Evolutionary conservation across 768 basidiomycete genomes (phyloP), one percentile per base, ranked within the genome.

Genomic region (Leccinum boreale): DNA sequence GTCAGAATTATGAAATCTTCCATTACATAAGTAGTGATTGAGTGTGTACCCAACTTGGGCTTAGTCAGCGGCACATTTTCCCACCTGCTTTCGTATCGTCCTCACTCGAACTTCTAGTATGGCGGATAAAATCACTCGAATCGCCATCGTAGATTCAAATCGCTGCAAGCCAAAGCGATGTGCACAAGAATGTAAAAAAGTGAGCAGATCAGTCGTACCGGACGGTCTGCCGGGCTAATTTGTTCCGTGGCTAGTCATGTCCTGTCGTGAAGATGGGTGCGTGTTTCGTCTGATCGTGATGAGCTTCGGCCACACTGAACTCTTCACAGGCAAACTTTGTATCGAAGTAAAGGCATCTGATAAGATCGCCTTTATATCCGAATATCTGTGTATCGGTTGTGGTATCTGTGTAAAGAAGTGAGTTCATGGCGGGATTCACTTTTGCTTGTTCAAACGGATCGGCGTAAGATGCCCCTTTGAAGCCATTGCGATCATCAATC

Each of bases 381-480:
- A 99, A 73, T 94, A 96, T 72, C 80, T 99, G 55, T 99, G 97
- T 73, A 99, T 99, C 60, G 97, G 97, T 67, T 99, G 97, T 75
- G 97, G 97, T 90, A 98, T 99, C 69, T 99, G 97, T 73, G 95
- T 98, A 33, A 98, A 98, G 78, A 99, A 98, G 96, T 97, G 69
- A 71, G 89, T 77, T 31, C 21, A 26, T 50, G 33, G 17, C 46
- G 44, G 31, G 36, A 1, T 50, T 54, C 58, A 14, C 12, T 50
- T 55, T 29, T 24, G 12, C 53, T 39, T 26, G 23, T 57, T 63
- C 28, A 57, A 50, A 53, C 17, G 3, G n/a, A 42, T 48, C 47
- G 23, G 47, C 50, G 45, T 2, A 57, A 98, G 96, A 76, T 99
- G 97, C 70, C 97, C 97, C 26, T 99, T 99, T 69, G 97, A 99